Evolutionary conservation across 163 green algal species (phyloP).

Genomic region (Chloromonas sp.): DNA sequence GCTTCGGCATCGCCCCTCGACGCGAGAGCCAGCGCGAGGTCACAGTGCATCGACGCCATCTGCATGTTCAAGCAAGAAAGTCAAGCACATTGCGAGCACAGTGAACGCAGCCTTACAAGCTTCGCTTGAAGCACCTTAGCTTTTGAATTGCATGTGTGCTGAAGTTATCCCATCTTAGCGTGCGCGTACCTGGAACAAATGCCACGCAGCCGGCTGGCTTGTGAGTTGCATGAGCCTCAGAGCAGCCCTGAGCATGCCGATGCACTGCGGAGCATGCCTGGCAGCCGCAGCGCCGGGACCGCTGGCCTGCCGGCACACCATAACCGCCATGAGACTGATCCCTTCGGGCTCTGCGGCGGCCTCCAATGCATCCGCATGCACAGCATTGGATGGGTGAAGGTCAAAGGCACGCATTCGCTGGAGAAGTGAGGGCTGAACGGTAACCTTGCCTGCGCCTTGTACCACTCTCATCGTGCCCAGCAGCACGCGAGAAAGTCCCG

Average conservation of each 20-base stretch:
- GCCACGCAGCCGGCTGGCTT: too few relatives aligned
- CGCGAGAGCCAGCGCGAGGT: not conserved
- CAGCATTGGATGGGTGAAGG: not conserved
- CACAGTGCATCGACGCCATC: not conserved
- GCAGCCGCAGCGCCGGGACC: too few relatives aligned
- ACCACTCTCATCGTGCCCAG: not conserved
- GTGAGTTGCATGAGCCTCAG: not conserved
- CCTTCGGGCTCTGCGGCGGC: not conserved
- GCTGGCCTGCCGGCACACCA: not conserved
- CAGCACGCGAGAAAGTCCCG: not conserved
- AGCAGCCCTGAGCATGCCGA: not conserved
- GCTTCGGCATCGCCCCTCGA: not conserved
- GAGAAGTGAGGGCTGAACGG: not conserved
- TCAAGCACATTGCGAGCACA: too few relatives aligned
- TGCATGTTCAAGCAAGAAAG: not conserved
- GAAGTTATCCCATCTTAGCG: too few relatives aligned
- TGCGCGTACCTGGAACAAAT: too few relatives aligned
- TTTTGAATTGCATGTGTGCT: too few relatives aligned
- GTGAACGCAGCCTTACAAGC: too few relatives aligned
- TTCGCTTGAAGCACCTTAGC: too few relatives aligned
- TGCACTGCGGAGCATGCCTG: not conserved
- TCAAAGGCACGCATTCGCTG: not conserved
- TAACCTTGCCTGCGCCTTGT: not conserved
- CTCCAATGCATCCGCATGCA: not conserved
- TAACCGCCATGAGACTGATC: not conserved